Evolutionary conservation across 805 yeast genomes (phyloP).

Genomic region (Pichia pseudocactophila): DNA sequence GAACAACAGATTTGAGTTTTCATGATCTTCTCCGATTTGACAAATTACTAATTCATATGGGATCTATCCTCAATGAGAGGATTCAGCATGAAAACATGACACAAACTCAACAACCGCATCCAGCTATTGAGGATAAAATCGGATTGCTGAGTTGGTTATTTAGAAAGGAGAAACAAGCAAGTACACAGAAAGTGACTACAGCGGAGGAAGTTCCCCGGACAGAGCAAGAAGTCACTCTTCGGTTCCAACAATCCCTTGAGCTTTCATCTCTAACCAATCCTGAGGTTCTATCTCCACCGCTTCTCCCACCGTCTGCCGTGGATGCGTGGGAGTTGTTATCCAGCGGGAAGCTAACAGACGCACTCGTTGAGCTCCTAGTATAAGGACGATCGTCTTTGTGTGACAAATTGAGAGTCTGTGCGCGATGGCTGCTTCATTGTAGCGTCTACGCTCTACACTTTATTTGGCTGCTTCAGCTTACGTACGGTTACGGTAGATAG

Average conservation of each 20-base stretch:
- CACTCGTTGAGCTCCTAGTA: neutral
- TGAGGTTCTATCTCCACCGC: neutral
- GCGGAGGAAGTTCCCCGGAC: neutral
- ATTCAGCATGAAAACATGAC: neutral
- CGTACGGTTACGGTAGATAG: neutral
- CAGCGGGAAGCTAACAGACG: neutral
- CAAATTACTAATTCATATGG: neutral
- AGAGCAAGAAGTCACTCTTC: neutral
- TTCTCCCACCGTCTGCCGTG: neutral
- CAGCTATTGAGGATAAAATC: no score
- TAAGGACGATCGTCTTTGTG: neutral
- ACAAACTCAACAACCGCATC: no score
- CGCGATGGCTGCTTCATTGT: neutral
- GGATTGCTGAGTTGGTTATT: no score
- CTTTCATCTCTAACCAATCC: neutral
- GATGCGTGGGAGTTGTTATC: neutral
- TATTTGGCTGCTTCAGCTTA: neutral
- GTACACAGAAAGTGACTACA: no score
- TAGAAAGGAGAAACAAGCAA: no score
- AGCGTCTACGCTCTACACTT: neutral
- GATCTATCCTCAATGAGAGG: neutral
- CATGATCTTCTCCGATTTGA: conserved; percentile 12
- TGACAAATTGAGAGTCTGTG: neutral
- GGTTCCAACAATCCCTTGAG: neutral
- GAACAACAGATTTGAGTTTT: conserved; percentile 7